These are phyloP conservation scores for Alternaria incomplexa DNA, from an alignment of 2,329 filamentous ascomycete species.

Conservation along the genomic window DNA sequence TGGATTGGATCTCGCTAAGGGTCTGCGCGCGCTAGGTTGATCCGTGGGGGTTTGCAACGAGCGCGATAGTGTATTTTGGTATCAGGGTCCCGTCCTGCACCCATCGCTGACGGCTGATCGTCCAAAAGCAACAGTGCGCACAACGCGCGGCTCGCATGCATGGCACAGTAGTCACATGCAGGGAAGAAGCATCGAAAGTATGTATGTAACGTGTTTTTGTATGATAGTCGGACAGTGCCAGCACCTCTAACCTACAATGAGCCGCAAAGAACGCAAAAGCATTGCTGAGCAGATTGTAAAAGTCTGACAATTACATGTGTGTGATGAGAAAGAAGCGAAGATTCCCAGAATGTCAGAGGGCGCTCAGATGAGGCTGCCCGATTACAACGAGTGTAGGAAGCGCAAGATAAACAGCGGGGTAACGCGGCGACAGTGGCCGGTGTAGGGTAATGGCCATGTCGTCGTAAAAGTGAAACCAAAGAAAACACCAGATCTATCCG, in stretches of 20 bases:
- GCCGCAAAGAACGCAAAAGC: slow-evolving; percentile 18
- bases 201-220: slow-evolving; percentile 21
- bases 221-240: slow-evolving; percentile 38
- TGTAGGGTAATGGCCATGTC: slow-evolving; percentile 34
- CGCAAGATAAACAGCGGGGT: slow-evolving; percentile 28
- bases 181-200: slow-evolving; percentile 1
- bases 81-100: slow-evolving; percentile 1
- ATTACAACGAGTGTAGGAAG: slow-evolving; percentile 51
- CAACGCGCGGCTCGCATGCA: background rate
- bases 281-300: slow-evolving; percentile 26
- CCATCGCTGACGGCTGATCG: background rate
- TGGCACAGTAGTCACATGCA: background rate
- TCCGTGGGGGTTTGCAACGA: slow-evolving; percentile 3
- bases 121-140: background rate
- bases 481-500: slow-evolving; percentile 39
- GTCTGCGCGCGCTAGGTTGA: slow-evolving; percentile 15
- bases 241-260: slow-evolving; percentile 39
- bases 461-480: slow-evolving; percentile 36
- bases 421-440: slow-evolving; percentile 41
- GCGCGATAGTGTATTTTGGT: slow-evolving; percentile 2
- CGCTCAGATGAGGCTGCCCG: slow-evolving; percentile 18
- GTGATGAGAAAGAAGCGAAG: slow-evolving; percentile 33
- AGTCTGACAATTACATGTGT: slow-evolving; percentile 29
- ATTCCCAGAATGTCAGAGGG: slow-evolving; percentile 40
- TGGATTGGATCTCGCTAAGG: slow-evolving; percentile 16